Evolutionary conservation across 768 basidiomycete species (phyloP), one percentile per base, ranked within the genome.

Genomic region (Lactifluus pinguis): DNA sequence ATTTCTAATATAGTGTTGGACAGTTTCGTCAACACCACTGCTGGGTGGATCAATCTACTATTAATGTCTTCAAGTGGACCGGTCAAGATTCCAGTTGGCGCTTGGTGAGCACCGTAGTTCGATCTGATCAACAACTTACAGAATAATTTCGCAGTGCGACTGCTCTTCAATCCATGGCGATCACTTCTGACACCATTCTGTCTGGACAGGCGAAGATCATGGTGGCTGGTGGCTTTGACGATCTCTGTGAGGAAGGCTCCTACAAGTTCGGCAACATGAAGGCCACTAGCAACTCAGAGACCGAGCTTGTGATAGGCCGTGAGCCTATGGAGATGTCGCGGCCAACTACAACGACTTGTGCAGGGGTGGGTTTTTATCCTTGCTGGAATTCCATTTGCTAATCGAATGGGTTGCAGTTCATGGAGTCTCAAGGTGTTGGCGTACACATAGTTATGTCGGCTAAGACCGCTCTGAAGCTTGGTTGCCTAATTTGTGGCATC

Each of bases 221-320:
- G 97, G 86, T 99, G 62, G 90, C 95, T 39, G 97, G 97, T 72
- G 97, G 97, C 60, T 98, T 95, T 76, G 97, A 99, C 69, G 97
- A 99, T 72, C 83, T 98, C 72, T 90, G 88, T 65, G 97, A 99
- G 74, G 97, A 99, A 75, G 97, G 95, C 17, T 98, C 95, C 8
- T 98, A 86, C 73, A 95, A 99, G 73, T 99, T 99, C 74, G 97
- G 94, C 53, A 98, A 98, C 79, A 99, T 99, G 97, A 97, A 98
- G 75, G 97, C 97, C 1, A 99, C 97, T 6, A 92, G 89, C 75
- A 98, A 95, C 69, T 87, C 95, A 1, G 92, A 94, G 73, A 92
- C 92, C 34, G 97, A 99, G 73, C 91, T 98, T 69, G 95, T 95
- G 4, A 97, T 97, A 89, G 97, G 97, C 63, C 94, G 97, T 67